Evolutionary conservation across 495 filamentous ascomycete species (phyloP), one percentile per base, ranked within the genome.

Genomic region (Lasiosphaeris hirsuta): DNA sequence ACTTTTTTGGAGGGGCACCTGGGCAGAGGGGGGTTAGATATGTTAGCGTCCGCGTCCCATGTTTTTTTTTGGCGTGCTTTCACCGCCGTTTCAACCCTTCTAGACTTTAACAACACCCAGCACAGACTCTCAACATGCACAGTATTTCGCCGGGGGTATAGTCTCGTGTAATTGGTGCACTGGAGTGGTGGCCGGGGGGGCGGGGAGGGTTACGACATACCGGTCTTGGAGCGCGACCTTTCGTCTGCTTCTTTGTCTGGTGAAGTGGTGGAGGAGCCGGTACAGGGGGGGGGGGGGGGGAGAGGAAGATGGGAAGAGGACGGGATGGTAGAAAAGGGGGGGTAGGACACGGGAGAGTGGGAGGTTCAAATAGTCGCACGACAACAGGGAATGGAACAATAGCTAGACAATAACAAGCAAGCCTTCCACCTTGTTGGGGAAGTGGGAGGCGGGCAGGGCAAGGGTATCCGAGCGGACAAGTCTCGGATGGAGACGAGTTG

Each of bases 41-140:
- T 61, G 62, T 62, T 64, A 64, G 65, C 62, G 63, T 41, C 30
- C 37, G 46, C 53, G 35, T 55, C 59, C 47, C 51, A 56, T 56
- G 44, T 51, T 50, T 55, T 56, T 58, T 62, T 38, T 53, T 47
- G 17, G 56, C 57, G 55, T 53, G 50, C 58, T 49, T 63, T 62
- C 65, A 68, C 65, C 62, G 60, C 60, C 50, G 37, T 46, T 63
- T 62, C 23, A 15, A 9, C 2, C 43, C 43, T 3, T 46, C 43
- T 15, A 10, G 43, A 10, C n/a, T 13, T 46, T 14, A 19, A 17
- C 18, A 17, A 15, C 9, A 10, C 9, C 13, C 13, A 46, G 18
- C 17, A 2, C 11, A 30, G 23, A 5, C 23, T 30, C 23, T 30
- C 23, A 30, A 5, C 23, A 30, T 30, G 23, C 23, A 30, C 23